phyloP scores from a whole-genome alignment of 1,139 yeast genomes.

The Kurtzmaniella quercitrusa region DNA sequence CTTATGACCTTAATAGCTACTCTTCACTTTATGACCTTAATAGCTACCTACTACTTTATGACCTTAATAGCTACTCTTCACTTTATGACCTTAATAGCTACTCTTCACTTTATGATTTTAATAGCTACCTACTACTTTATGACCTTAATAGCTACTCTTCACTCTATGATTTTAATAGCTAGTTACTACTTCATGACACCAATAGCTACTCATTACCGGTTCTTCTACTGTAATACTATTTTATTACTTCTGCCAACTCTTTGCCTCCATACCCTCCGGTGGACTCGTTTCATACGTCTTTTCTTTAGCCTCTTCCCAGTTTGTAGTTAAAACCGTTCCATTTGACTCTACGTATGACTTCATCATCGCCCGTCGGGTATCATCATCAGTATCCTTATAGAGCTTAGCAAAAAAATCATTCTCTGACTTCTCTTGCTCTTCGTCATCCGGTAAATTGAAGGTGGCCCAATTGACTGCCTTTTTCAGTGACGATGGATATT shows the following conservation, averaged over 20 bases:
- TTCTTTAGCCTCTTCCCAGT: conserved; percentile 85
- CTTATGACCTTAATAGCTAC: too few relatives aligned
- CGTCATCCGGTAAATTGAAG: conserved; percentile 50
- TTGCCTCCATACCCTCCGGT: conserved; percentile 65
- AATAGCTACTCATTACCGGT: too few relatives aligned
- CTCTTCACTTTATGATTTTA: too few relatives aligned
- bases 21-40: too few relatives aligned
- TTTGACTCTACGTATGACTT: conserved; percentile 90
- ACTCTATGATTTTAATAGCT: too few relatives aligned
- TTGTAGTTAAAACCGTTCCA: conserved; percentile 90
- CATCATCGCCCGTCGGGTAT: conserved; percentile 92
- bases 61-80: too few relatives aligned
- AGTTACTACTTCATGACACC: too few relatives aligned
- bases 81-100: too few relatives aligned
- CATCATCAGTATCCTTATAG: conserved; percentile 80
- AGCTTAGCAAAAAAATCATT: conserved; percentile 72
- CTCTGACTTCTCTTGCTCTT: conserved; percentile 42
- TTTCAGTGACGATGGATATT: conserved; percentile 63
- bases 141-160: too few relatives aligned
- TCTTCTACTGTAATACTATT: neutral
- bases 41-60: too few relatives aligned
- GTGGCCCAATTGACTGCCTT: conserved; percentile 70
- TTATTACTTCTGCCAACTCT: conserved; percentile 29
- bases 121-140: too few relatives aligned
- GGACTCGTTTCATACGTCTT: conserved; percentile 68